Base-by-base conservation (phyloP, 1,284 basidiomycete genomes). In the Tilletia walkeri region DNA sequence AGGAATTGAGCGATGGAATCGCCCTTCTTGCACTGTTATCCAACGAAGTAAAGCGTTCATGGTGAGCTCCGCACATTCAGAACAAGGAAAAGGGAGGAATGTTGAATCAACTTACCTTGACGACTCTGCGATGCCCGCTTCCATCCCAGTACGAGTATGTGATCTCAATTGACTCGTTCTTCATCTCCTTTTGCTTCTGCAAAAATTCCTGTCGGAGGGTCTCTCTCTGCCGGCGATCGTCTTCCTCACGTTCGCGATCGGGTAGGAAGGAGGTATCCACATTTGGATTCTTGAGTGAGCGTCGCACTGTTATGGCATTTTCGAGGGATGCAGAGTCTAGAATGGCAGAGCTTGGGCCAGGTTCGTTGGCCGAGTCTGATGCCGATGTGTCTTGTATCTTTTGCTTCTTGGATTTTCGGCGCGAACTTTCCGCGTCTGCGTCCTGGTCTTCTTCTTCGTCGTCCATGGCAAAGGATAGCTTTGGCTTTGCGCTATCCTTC, bases 111-210 rank as follows among this genome's bases (percentile, higher is more conserved):
- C 92, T 84, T 82, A 95, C 95, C 79, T 87, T 88, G 18, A 96
- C 95, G 47, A 89, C 90, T 86, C 95, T 97, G 54, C 95, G 88
- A 85, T 99, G 96, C 0, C 96, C 96, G 78, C 91, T 94, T 4
- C 95, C 95, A 82, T 99, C 95, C 96, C 96, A 99, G 85, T 91
- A 99, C 0, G 94, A 96, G 82, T 98, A 99, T 0, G 90, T 90
- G 75, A 97, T 88, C 82, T 95, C 93, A 69, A 97, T 91, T 36
- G 93, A 91, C 78, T 95, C 94, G 54, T 88, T 86, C 85, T 96
- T 97, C 78, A 92, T 88, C 50, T 90, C 87, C 75, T 95, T 94
- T 80, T 99, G 95, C 82, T 90, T 91, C 71, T 86, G 86, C 45
- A 98, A 86, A 94, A 95, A 99, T 82, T 96, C 90, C 75, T 94